These are phyloP conservation scores for Exophiala xenobiotica DNA, from an alignment of 2,329 filamentous ascomycete species.

Conservation along the genomic window DNA sequence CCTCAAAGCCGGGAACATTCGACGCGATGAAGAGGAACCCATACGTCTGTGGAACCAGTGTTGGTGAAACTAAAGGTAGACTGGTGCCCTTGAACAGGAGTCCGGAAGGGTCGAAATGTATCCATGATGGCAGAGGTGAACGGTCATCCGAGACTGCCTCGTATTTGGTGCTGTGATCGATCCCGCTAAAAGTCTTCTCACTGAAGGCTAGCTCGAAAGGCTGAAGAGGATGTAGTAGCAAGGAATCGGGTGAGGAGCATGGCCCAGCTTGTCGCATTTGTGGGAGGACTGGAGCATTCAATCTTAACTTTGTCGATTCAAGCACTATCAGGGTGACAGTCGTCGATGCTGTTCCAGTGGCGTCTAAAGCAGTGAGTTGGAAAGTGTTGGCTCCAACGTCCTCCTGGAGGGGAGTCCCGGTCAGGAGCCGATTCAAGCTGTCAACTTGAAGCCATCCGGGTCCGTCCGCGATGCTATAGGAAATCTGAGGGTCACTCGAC, in stretches of 20 bases:
- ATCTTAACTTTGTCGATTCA: constrained; percentile 39
- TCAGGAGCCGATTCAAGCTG: constrained; percentile 62
- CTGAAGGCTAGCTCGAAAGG: constrained; percentile 71
- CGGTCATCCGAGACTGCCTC: constrained; percentile 75
- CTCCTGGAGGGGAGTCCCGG: constrained; percentile 63
- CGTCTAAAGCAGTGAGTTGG: constrained; percentile 68
- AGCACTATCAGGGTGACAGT: constrained; percentile 71
- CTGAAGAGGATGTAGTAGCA: constrained; percentile 41
- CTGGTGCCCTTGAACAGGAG: constrained; percentile 71
- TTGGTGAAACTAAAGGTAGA: constrained; percentile 62
- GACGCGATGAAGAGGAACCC: constrained; percentile 73
- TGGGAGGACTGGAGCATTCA: constrained; percentile 37
- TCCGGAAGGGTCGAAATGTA: constrained; percentile 65
- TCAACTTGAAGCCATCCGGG: constrained; percentile 77
- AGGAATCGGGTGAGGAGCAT: constrained; percentile 40
- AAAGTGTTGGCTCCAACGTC: constrained; percentile 62
- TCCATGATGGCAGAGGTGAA: constrained; percentile 82
- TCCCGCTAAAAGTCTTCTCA: constrained; percentile 63
- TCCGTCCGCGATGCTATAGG: constrained; percentile 64
- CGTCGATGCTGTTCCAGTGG: constrained; percentile 61
- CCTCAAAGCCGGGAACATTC: constrained; percentile 75
- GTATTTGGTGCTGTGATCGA: constrained; percentile 60
- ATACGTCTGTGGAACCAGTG: constrained; percentile 70
- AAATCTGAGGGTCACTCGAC: constrained; percentile 55
- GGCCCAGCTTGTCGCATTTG: constrained; percentile 39